phyloP scores from a whole-genome alignment of 345 rosid genomes.

The Bretschneidera sinensis region DNA sequence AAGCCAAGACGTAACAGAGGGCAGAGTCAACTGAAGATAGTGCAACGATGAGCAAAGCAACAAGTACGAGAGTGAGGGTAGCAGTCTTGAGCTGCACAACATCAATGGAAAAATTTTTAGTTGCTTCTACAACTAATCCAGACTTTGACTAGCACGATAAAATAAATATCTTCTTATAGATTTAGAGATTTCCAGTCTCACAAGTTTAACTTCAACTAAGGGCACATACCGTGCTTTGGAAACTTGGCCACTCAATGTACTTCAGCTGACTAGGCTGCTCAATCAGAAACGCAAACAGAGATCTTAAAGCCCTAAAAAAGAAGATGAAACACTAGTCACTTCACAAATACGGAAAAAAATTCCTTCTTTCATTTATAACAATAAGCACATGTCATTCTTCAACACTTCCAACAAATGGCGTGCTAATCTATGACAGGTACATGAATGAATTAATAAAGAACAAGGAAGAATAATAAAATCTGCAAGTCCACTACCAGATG shows the following conservation, averaged over 20 bases:
- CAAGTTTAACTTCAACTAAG: background rate
- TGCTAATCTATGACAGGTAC: too few relatives aligned
- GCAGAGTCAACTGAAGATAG: conserved; percentile 63
- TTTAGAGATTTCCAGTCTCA: too few relatives aligned
- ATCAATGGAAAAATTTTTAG: conserved; percentile 7
- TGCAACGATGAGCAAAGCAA: conserved; percentile 62
- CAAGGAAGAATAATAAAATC: background rate
- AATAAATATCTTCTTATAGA: too few relatives aligned
- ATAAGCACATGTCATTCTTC: background rate
- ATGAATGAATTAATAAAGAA: background rate
- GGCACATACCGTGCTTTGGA: conserved; percentile 54
- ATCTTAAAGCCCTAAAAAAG: conserved; percentile 44
- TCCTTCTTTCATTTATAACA: background rate
- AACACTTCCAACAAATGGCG: background rate
- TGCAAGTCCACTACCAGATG: conserved; percentile 32
- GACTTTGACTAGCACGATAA: too few relatives aligned
- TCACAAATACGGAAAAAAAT: background rate
- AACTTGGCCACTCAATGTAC: conserved; percentile 83
- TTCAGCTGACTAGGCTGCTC: conserved; percentile 85
- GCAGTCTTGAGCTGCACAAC: conserved; percentile 74
- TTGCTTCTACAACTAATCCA: too few relatives aligned
- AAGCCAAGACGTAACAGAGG: conserved; percentile 52
- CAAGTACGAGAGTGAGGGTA: conserved; percentile 59
- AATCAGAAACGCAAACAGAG: conserved; percentile 42
- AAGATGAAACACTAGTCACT: conserved; percentile 3